phyloP scores from a whole-genome alignment of 352 stramenopile species.

The Thalassiosira hispida region DNA sequence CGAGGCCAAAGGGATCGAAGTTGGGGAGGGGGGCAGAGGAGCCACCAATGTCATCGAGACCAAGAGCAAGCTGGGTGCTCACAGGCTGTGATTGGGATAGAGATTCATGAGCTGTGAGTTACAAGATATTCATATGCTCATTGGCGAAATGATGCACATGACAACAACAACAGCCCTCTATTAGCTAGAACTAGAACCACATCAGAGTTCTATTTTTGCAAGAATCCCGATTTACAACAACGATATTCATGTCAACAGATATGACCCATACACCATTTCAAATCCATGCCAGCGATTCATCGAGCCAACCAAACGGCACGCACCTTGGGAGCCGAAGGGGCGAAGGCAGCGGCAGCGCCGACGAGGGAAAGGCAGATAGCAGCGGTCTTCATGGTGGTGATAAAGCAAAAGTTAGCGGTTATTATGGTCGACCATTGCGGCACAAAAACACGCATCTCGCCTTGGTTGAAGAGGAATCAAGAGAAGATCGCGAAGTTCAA shows the following conservation, averaged over 20 bases:
- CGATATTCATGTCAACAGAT: too few species aligned
- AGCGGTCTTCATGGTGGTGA: constrained; percentile 64
- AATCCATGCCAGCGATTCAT: too few species aligned
- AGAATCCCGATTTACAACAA: too few species aligned
- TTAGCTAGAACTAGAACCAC: neutral
- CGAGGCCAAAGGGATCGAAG: constrained; percentile 58
- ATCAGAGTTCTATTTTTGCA: too few species aligned
- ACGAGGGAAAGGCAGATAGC: constrained; percentile 68
- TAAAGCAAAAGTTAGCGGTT: neutral
- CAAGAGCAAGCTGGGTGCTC: constrained; percentile 38
- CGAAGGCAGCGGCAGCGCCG: constrained; percentile 68
- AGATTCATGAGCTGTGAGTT: constrained; percentile 9
- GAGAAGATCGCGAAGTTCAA: too few species aligned
- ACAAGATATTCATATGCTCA: neutral
- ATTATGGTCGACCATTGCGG: neutral
- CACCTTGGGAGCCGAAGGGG: constrained; percentile 51
- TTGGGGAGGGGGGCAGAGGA: constrained; percentile 48
- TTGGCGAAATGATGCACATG: neutral
- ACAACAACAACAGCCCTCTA: neutral
- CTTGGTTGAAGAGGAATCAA: neutral
- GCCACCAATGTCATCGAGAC: constrained; percentile 52
- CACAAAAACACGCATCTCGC: neutral
- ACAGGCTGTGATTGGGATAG: constrained; percentile 12
- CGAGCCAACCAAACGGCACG: too few species aligned
- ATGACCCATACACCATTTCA: too few species aligned